phyloP scores from a whole-genome alignment of 2,329 filamentous ascomycete species.

The Oidium heveae region DNA sequence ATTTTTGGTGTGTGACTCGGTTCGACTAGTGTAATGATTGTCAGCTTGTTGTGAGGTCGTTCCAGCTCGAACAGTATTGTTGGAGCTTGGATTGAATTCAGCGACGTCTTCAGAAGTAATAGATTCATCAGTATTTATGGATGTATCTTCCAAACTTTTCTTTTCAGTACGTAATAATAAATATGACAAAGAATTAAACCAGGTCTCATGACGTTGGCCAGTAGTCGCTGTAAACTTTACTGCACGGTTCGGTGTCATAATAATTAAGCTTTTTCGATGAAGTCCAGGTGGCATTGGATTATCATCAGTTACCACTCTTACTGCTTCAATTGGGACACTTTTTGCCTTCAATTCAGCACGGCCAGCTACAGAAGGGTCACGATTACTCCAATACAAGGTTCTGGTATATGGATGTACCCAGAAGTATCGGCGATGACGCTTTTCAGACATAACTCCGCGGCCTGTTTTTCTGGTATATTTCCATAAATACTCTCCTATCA shows the following conservation, averaged over 20 bases:
- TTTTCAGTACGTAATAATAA: conserved; percentile 57
- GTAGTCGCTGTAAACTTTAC: conserved; percentile 91
- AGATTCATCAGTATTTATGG: conserved; percentile 29
- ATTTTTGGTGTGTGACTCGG: conserved; percentile 29
- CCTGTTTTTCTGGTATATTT: conserved; percentile 93
- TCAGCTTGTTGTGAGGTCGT: conserved; percentile 53
- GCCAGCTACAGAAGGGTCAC: conserved; percentile 60
- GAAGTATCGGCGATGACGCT: conserved; percentile 84
- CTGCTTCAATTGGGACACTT: conserved; percentile 75
- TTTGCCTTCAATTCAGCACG: conserved; percentile 53
- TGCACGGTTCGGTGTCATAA: conserved; percentile 66
- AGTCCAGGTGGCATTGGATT: conserved; percentile 88
- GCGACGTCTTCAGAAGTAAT: conserved; percentile 36
- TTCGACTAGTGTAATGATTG: conserved; percentile 46
- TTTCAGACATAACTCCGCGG: conserved; percentile 68
- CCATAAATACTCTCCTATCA: conserved; percentile 98
- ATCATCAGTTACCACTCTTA: conserved; percentile 76
- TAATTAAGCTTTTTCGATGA: conserved; percentile 77
- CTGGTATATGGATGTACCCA: conserved; percentile 97
- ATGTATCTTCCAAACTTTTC: conserved; percentile 27
- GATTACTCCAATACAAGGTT: conserved; percentile 88
- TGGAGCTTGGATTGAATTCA: conserved; percentile 53
- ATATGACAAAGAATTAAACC: conserved; percentile 94
- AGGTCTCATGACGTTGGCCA: conserved; percentile 84
- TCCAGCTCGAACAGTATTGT: conserved; percentile 25